Evolutionary conservation across 352 stramenopile species (phyloP).

Genomic region (Elongisporangium prolatum): DNA sequence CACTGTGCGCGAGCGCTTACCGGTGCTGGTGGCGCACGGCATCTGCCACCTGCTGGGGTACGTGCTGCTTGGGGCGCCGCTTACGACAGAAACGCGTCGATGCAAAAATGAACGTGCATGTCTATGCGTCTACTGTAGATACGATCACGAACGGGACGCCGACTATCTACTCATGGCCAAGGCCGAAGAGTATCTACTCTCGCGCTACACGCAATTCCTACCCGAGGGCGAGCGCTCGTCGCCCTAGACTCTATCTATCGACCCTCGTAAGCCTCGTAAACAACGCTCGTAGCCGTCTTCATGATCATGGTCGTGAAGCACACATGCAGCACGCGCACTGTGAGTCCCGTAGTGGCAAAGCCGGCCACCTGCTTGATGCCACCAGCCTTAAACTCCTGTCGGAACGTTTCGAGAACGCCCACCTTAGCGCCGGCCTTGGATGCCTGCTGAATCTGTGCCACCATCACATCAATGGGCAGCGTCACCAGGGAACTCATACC

Average conservation of each 20-base stretch:
- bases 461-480: constrained; percentile 90
- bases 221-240: constrained; percentile 8
- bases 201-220: constrained; percentile 45
- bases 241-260: constrained; percentile 12
- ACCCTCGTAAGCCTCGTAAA: constrained; percentile 77
- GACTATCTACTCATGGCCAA: constrained; percentile 78
- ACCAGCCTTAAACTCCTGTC: constrained; percentile 63
- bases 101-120: neutral
- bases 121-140: constrained; percentile 25
- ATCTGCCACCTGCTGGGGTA: constrained; percentile 82
- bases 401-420: constrained; percentile 67
- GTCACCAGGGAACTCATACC: constrained; percentile 73
- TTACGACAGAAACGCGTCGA: neutral
- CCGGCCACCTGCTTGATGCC: constrained; percentile 73
- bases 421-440: constrained; percentile 86
- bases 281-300: constrained; percentile 81
- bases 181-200: constrained; percentile 66
- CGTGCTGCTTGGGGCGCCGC: constrained; percentile 5
- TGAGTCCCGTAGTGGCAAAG: constrained; percentile 83
- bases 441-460: constrained; percentile 91
- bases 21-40: constrained; percentile 70
- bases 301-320: constrained; percentile 91
- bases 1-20: constrained; percentile 62
- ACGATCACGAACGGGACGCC: constrained; percentile 72
- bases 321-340: constrained; percentile 63